phyloP scores from a whole-genome alignment of 2,329 filamentous ascomycete genomes.

The Curvularia eragrostidis region DNA sequence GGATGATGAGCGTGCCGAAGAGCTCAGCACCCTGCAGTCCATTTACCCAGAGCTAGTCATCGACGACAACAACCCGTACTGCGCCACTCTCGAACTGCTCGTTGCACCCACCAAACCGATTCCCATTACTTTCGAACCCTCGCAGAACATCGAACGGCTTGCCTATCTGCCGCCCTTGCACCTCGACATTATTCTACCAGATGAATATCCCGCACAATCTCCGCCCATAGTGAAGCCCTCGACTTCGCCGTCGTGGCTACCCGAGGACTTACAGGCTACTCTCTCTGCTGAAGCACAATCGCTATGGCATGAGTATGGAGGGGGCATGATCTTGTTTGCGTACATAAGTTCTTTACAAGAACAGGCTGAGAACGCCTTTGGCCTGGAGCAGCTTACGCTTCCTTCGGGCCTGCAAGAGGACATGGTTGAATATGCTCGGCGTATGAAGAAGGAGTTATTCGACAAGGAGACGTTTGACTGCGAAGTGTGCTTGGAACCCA shows the following conservation, averaged over 20 bases:
- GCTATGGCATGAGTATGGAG: constrained; percentile 67
- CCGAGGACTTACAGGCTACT: constrained; percentile 51
- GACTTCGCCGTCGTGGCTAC: constrained; percentile 62
- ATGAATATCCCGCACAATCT: constrained; percentile 61
- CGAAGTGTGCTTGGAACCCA: constrained; percentile 87
- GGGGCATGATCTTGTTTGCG: constrained; percentile 62
- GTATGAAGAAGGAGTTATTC: constrained; percentile 76
- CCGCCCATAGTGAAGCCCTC: constrained; percentile 60
- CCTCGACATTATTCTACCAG: constrained; percentile 60
- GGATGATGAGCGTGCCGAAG: constrained; percentile 66
- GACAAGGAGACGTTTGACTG: constrained; percentile 87
- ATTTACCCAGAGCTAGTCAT: constrained; percentile 68
- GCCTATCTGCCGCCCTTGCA: constrained; percentile 64
- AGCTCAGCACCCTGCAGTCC: constrained; percentile 65
- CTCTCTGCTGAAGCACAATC: constrained; percentile 57
- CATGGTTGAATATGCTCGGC: constrained; percentile 79
- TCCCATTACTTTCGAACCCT: constrained; percentile 35
- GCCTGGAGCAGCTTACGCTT: constrained; percentile 57
- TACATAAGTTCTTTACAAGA: constrained; percentile 68
- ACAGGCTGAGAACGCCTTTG: constrained; percentile 63
- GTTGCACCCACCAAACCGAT: constrained; percentile 63
- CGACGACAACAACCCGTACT: constrained; percentile 52
- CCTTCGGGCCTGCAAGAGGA: constrained; percentile 66
- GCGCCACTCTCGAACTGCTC: constrained; percentile 62
- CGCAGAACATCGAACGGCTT: constrained; percentile 54